Evolutionary conservation across 2,329 filamentous ascomycete species (phyloP), one percentile per base, ranked within the genome.

Genomic region (Verticillium nubilum): DNA sequence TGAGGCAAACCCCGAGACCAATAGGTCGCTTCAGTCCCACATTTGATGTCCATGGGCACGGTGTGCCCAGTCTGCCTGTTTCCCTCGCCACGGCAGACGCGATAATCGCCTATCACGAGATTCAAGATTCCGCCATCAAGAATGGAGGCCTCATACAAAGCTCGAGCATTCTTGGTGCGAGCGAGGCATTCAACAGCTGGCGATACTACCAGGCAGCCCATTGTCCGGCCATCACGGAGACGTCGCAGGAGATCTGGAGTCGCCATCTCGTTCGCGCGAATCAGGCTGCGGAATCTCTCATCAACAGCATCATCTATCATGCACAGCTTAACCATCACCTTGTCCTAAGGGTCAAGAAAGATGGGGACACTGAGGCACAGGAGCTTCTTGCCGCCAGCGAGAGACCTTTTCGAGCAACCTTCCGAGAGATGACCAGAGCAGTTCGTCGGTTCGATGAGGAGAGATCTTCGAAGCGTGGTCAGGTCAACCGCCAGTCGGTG

Each of bases 271-370:
- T 58, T 9, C 27, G 37, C 7, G 59, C 61, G 6, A 54, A 56
- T n/a, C 29, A 53, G 12, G 56, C 57, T 2, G 26, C 53, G 19
- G 59, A 61, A 50, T 62, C 61, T 7, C 61, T 62, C 12, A 29
- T 58, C n/a, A 62, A 62, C 57, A 55, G 25, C 26, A n/a, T 59
- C 10, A 28, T 53, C 5, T 53, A 35, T 12, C 56, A 53, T 15
- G 17, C 23, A 5, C 56, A 58, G 37, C 27, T 19, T 7, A 53
- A 50, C 13, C 5, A 7, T 3, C 42, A 35, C 13, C 27, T 58
- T 5, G 25, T 23, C 4, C 56, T 13, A 10, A 27, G 37, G 10
- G 19, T 37, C 29, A 55, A 35, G 15, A 12, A 7, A 6, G 19
- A 3, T 7, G 26, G 17, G 29, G 33, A 42, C 23, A 10, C 29